These are phyloP conservation scores for Mycena pura DNA, from an alignment of 768 basidiomycete species.

Conservation along the genomic window DNA sequence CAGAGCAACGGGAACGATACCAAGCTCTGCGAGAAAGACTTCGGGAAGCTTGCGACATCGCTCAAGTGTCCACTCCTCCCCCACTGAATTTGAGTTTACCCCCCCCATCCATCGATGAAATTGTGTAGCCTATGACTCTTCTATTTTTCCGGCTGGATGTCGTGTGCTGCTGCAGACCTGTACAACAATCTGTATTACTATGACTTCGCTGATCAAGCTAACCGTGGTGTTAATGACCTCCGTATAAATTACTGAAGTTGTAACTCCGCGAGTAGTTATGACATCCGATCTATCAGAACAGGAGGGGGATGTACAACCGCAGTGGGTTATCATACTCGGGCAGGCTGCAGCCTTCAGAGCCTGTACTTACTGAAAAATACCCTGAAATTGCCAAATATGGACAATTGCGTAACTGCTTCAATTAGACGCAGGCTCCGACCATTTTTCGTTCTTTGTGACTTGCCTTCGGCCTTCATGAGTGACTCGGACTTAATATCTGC, in stretches of 20 bases:
- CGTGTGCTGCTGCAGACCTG: not conserved
- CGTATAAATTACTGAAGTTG: too few relatives aligned
- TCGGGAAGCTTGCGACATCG: slow-evolving; percentile 50
- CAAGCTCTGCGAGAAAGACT: slow-evolving; percentile 54
- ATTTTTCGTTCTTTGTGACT: slow-evolving; percentile 16
- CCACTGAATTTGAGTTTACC: slow-evolving; percentile 46
- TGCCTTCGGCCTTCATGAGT: slow-evolving; percentile 33
- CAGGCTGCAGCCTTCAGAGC: too few relatives aligned
- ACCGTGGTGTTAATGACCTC: too few relatives aligned
- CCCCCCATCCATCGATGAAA: slow-evolving; percentile 31
- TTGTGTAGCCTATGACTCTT: slow-evolving; percentile 33
- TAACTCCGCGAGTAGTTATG: too few relatives aligned
- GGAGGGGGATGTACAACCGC: too few relatives aligned
- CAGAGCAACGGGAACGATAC: slow-evolving; percentile 62
- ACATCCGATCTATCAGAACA: too few relatives aligned
- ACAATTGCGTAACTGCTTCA: slow-evolving; percentile 6
- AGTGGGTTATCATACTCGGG: too few relatives aligned
- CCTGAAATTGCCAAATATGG: slow-evolving; percentile 12
- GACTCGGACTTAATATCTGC: slow-evolving; percentile 20
- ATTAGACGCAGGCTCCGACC: not conserved
- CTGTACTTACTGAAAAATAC: not conserved
- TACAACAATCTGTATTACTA: slow-evolving; percentile 22
- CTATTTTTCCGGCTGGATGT: slow-evolving; percentile 4
- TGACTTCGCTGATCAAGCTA: too few relatives aligned
- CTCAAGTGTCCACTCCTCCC: slow-evolving; percentile 53